phyloP scores from a whole-genome alignment of 1,284 basidiomycete species.

The Trichosporon coremiiforme region DNA sequence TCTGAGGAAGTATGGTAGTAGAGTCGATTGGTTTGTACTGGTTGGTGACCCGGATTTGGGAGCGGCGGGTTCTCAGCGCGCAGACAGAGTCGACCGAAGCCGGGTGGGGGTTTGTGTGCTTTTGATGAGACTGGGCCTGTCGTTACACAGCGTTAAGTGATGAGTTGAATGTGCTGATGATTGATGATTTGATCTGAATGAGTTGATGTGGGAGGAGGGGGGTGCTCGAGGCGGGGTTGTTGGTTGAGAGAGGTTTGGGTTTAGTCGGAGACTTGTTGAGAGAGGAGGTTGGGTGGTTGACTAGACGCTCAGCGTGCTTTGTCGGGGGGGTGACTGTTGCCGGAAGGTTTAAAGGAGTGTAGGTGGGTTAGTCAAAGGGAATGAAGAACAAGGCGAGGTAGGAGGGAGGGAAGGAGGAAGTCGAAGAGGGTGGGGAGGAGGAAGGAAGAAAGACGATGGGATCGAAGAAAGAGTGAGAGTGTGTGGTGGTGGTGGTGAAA shows the following conservation, averaged over 20 bases:
- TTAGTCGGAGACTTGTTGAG: not conserved
- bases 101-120: not conserved
- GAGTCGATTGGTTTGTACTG: not conserved
- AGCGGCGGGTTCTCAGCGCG: not conserved
- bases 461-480: not conserved
- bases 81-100: conserved; percentile 17
- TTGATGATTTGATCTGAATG: not conserved
- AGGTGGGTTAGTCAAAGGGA: conserved; percentile 16
- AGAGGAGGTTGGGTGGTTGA: not conserved
- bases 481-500: not conserved
- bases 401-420: not conserved
- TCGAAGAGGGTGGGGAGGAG: not conserved
- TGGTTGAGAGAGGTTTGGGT: conserved; percentile 8
- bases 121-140: conserved; percentile 6
- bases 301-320: conserved; percentile 14
- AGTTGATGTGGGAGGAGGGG: not conserved
- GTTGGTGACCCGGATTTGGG: not conserved
- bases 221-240: not conserved
- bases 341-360: conserved; percentile 4
- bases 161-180: conserved; percentile 9
- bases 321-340: not conserved
- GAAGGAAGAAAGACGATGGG: not conserved
- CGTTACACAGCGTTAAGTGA: conserved; percentile 11
- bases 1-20: not conserved
- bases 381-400: conserved; percentile 15